phyloP scores from a whole-genome alignment of 805 yeast genomes.

The Candida maltosa region DNA sequence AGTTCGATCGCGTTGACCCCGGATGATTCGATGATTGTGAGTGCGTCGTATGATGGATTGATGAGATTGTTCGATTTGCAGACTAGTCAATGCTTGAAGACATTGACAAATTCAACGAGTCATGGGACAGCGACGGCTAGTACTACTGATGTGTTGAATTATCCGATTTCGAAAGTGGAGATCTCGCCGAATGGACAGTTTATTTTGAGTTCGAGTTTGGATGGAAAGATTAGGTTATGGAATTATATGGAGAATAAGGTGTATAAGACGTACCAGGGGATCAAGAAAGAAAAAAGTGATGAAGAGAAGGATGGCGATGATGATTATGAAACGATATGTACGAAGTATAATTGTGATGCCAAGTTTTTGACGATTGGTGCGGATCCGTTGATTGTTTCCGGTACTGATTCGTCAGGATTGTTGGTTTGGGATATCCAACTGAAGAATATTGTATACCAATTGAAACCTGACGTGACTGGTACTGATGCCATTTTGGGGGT shows the following conservation, averaged over 20 bases:
- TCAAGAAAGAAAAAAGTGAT: too few relatives aligned
- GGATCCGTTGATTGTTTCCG: conserved; percentile 50
- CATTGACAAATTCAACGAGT: conserved; percentile 71
- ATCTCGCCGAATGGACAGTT: conserved; percentile 81
- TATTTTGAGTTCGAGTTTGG: conserved; percentile 73
- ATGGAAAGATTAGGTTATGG: conserved; percentile 80
- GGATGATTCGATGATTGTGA: conserved; percentile 78
- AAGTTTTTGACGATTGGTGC: conserved; percentile 42
- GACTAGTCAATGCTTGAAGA: conserved; percentile 88
- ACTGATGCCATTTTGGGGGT: conserved; percentile 40
- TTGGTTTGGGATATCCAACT: conserved; percentile 68
- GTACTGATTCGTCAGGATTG: conserved; percentile 54
- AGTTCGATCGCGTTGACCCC: conserved; percentile 69
- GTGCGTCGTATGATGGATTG: conserved; percentile 89
- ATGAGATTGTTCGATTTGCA: conserved; percentile 85
- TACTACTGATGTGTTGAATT: conserved; percentile 43
- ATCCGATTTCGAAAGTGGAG: conserved; percentile 72
- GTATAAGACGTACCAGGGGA: conserved; percentile 62
- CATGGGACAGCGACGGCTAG: conserved; percentile 60
- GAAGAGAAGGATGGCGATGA: conserved; percentile 9
- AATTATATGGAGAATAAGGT: conserved; percentile 79
- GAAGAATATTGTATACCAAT: conserved; percentile 41
- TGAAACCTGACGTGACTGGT: conserved; percentile 7
- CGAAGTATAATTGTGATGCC: conserved; percentile 51
- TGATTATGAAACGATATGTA: too few relatives aligned